Evolutionary conservation across 2,329 filamentous ascomycete species (phyloP), one percentile per base, ranked within the genome.

Genomic region (Epicoccum nigrum): DNA sequence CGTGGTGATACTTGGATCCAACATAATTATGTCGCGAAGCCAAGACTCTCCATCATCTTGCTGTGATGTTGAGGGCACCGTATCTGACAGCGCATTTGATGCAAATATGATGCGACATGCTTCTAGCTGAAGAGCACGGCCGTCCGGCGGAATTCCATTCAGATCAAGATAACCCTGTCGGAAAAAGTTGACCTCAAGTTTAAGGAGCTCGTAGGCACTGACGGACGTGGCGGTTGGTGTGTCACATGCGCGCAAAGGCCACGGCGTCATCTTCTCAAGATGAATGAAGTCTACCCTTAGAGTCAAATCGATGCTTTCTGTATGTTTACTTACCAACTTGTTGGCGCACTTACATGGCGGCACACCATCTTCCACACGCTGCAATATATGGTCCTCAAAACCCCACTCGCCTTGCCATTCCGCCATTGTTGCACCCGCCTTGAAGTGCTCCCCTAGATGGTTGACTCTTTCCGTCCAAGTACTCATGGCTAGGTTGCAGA

Each of bases 321-420:
- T n/a, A n/a, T n/a, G n/a, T n/a, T n/a, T n/a, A n/a, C 13, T 15
- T 9, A 5, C 11, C 25, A 5, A 25, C 9, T 20, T 33, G 19
- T 19, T 2, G 13, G 16, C 3, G 19, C n/a, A 44, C 53, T 28
- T 49, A 64, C 62, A 63, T n/a, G 64, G 51, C 28, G 63, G 47
- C 42, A 66, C 50, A 32, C 63, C 46, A 20, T 51, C 58, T 41
- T 62, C 41, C 20, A 56, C 53, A 30, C 58, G 42, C 8, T 52
- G 28, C 30, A 51, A 15, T 2, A 56, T 49, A 4, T 47, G 42
- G 2, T 52, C 50, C n/a, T 61, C 58, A 23, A 66, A 65, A 0
- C 63, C 63, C 59, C 63, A 64, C 6, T 64, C 60, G 2, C 63
- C 63, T 34, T 64, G 46, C 64, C 64, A 67, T 9, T 58, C 57